A percentile compares a stretch with the other conserved stretches of the same genome.
Evolutionary conservation across 331 rosid species (phyloP).

Genomic region (Rosa hybrid): DNA sequence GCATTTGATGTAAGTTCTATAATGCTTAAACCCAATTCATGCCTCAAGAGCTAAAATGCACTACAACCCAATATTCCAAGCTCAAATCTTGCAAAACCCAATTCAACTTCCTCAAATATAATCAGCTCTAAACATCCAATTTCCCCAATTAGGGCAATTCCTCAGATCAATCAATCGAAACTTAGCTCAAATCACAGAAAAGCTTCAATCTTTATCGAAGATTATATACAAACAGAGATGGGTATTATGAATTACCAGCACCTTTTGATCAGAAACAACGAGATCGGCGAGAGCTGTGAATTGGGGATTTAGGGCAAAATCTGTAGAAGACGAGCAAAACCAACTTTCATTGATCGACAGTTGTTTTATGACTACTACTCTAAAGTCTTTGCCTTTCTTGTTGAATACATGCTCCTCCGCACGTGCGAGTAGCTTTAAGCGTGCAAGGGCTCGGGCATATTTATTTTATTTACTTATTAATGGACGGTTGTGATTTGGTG

Average conservation of each 20-base stretch:
- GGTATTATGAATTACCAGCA: background rate
- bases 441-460: background rate
- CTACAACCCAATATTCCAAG: slow-evolving; percentile 10
- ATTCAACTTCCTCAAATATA: background rate
- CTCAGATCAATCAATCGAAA: background rate
- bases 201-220: background rate
- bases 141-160: background rate
- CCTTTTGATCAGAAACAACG: background rate
- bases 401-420: background rate
- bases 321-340: background rate
- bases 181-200: background rate
- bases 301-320: background rate
- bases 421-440: background rate
- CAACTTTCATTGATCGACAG: slow-evolving; percentile 14
- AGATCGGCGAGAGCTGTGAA: background rate
- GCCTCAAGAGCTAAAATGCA: background rate
- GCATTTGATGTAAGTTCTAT: background rate
- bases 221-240: background rate
- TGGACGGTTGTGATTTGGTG: background rate
- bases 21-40: slow-evolving; percentile 8
- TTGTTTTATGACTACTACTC: background rate
- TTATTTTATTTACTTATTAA: background rate
- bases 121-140: background rate
- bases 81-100: slow-evolving; percentile 11
- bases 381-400: background rate